Evolutionary conservation across 2,329 filamentous ascomycete genomes (phyloP).

Genomic region (Monosporascus sp.): DNA sequence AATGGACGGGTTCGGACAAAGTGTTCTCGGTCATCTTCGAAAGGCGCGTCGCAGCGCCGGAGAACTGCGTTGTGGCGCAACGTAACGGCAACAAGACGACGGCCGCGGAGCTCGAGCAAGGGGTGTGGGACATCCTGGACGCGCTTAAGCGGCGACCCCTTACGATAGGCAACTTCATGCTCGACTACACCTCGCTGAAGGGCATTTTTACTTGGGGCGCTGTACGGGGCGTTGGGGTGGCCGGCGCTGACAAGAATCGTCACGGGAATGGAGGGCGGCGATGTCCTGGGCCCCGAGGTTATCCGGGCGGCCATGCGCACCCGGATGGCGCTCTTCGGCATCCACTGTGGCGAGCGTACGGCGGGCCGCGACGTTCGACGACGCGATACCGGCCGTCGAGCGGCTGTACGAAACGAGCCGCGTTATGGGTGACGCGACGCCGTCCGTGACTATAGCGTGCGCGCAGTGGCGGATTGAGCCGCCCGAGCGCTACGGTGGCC

Average conservation of each 20-base stretch:
- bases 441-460: slow-evolving; percentile 15
- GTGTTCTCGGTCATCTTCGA: slow-evolving; percentile 23
- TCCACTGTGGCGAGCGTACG: slow-evolving; percentile 15
- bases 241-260: slow-evolving; percentile 1
- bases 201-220: slow-evolving; percentile 5
- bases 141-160: slow-evolving; percentile 23
- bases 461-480: slow-evolving; percentile 22
- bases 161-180: slow-evolving; percentile 10
- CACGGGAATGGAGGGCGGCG: neutral
- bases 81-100: slow-evolving; percentile 21
- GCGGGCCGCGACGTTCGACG: slow-evolving; percentile 1
- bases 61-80: slow-evolving; percentile 23
- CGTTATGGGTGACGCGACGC: slow-evolving; percentile 13
- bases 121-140: slow-evolving; percentile 27
- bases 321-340: slow-evolving; percentile 5
- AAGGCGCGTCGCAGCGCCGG: slow-evolving; percentile 20
- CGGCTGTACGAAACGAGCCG: slow-evolving; percentile 9
- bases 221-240: slow-evolving; percentile 19
- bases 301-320: neutral
- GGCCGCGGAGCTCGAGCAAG: slow-evolving; percentile 34
- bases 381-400: slow-evolving; percentile 3
- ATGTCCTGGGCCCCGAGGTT: neutral
- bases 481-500: slow-evolving; percentile 17
- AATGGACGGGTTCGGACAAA: slow-evolving; percentile 20
- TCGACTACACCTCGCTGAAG: slow-evolving; percentile 23